Evolutionary conservation across 225 moss, liverwort and hornwort genomes (phyloP).

Genomic region (Neckera pumila): DNA sequence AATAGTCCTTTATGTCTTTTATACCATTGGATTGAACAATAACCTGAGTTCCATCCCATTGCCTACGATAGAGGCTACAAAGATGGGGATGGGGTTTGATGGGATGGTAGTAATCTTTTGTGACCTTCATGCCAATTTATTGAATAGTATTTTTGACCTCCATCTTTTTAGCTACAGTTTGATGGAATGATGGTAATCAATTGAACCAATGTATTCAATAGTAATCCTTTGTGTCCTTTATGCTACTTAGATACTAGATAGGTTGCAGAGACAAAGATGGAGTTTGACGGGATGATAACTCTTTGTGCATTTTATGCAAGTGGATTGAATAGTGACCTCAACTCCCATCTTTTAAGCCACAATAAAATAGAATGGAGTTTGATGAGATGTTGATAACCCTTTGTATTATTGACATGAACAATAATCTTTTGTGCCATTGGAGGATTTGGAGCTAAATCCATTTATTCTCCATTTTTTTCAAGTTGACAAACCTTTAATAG

Average conservation of each 20-base stretch:
- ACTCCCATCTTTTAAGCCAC: not conserved
- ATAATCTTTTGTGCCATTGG: not conserved
- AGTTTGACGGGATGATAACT: not conserved
- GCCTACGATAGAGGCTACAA: accelerated
- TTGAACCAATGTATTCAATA: accelerated
- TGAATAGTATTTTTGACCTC: not conserved
- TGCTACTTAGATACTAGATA: too few relatives aligned
- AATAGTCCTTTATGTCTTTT: not conserved
- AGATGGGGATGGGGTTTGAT: too few relatives aligned
- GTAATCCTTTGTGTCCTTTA: not conserved
- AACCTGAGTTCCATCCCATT: not conserved
- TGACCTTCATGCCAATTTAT: not conserved
- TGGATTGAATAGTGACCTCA: accelerated
- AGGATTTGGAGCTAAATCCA: not conserved
- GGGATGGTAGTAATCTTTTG: too few relatives aligned
- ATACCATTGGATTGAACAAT: not conserved
- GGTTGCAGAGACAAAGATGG: not conserved
- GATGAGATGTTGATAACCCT: not conserved
- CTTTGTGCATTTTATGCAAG: not conserved
- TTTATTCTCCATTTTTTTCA: not conserved
- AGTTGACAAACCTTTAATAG: not conserved
- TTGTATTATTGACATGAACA: too few relatives aligned
- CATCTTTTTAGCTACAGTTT: too few relatives aligned
- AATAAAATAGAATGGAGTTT: accelerated
- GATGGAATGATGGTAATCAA: not conserved